Evolutionary conservation across 73 alveolate genomes (phyloP), one percentile per base, ranked within the genome.

Genomic region (Paraurostyla sp.): DNA sequence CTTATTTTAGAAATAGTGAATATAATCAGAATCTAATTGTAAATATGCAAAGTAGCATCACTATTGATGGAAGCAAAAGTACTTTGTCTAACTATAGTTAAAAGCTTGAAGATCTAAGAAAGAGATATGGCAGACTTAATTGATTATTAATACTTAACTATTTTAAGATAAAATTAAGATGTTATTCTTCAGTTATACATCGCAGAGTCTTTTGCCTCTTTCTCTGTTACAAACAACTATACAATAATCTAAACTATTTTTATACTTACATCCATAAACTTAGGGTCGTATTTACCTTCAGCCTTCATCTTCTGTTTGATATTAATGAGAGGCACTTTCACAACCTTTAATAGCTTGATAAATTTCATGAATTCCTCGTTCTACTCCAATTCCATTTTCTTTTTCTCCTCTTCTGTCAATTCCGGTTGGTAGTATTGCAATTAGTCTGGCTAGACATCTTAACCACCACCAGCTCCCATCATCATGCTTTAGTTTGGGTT

Each of bases 331-430:
- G 89, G 89, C 4, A 78, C 69, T 49, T 78, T 78, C 22, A 78
- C 60, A 15, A 73, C 42, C 49, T 78, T 78, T 18, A 51, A 51
- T 9, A 78, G 76, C 32, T 78, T 78, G 23, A 78, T 57, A 23
- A 43, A 51, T 54, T 78, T 78, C 89, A 51, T 51, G 59, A 78
- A 78, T 51, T 78, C 89, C 52, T 78, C 89, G 32, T 78, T 78
- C 18, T 78, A 30, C 50, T 49, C 78, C 9, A 78, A 60, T 32
- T 54, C 78, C 40, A 23, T 30, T 13, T 51, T 49, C 80, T 78
- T 52, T 38, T 51, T 78, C 33, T 78, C 89, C 35, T 78, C 89
- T 32, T 78, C 89, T 6, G 89, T 30, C 78, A 49, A 32, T 54
- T 78, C 89, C 18, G 82, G 82, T 40, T 65, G 25, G 32, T 22